Base-by-base conservation (phyloP, 805 yeast species). In the Candida arabinofermentans region DNA sequence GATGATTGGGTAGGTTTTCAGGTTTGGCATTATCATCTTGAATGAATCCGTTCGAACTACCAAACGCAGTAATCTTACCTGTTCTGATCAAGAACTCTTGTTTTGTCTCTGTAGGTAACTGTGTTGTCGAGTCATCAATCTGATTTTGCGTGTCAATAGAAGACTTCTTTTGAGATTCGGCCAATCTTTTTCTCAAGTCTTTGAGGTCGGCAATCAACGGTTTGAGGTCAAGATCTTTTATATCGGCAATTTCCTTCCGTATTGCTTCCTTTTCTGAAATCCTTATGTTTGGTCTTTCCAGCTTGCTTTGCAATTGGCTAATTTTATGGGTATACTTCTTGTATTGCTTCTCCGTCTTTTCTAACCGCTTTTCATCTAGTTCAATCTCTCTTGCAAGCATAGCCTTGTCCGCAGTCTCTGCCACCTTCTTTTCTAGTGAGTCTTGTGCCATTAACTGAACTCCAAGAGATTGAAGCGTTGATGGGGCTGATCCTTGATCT, bases 61-160 rank as follows among this genome's bases (percentile, higher is more conserved):
- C 95, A 68, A 93, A 93, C 0, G 98, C 98, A 0, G 99, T 93
- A 42, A 89, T 78, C 59, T 88, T 81, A 23, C 99, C 99, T 0
- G 91, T 90, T 49, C 99, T 72, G 0, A 93, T 77, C 46, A 93
- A 69, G 55, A 64, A 90, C 38, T 90, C 97, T 42, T 77, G 77
- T 55, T 84, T 85, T 0, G 88, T 64, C 55, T 93, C 98, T n/a
- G 76, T 85, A 0, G 84, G 79, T 6, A 75, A 67, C 48, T 71
- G 68, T 3, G 65, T 74, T n/a, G 53, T 50, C 1, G 55, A 47
- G 14, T 51, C 43, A 1, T 45, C 55, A 1, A 40, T 48, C 4
- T 44, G 54, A 5, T 48, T 26, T 8, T 37, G 42, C 22, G 34
- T 14, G 3, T 33, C n/a, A 6, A 37, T 40, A 2, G 14, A 41